phyloP scores from a whole-genome alignment of 2,329 filamentous ascomycete species.

The Microthyrium microscopicum region DNA sequence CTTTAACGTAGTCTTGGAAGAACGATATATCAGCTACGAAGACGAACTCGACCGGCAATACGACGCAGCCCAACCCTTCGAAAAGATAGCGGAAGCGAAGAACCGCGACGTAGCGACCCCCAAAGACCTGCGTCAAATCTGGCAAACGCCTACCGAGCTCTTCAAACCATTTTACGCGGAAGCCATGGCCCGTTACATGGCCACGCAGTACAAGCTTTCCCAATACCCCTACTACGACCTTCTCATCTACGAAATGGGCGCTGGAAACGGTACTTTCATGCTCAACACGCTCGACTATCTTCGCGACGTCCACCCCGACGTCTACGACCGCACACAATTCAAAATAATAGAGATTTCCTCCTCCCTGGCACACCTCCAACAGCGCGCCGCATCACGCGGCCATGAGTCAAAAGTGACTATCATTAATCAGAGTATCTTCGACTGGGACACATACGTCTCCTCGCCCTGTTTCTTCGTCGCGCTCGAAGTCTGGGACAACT shows the following conservation, averaged over 20 bases:
- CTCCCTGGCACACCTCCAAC: slow-evolving; percentile 62
- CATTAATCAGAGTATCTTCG: slow-evolving; percentile 86
- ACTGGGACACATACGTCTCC: slow-evolving; percentile 78
- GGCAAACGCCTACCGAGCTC: slow-evolving; percentile 96
- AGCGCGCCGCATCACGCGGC: slow-evolving; percentile 50
- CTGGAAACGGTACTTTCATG: slow-evolving; percentile 95
- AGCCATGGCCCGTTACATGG: slow-evolving; percentile 86
- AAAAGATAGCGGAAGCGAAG: too few species aligned
- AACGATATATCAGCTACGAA: slow-evolving; percentile 80
- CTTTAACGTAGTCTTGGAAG: slow-evolving; percentile 61
- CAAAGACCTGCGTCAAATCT: slow-evolving; percentile 72
- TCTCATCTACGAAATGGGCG: slow-evolving; percentile 97
- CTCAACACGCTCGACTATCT: slow-evolving; percentile 96
- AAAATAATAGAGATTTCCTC: slow-evolving; percentile 92
- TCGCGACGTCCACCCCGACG: slow-evolving; percentile 70
- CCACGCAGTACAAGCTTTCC: slow-evolving; percentile 89
- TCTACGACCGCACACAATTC: slow-evolving; percentile 86
- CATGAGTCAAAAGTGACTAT: slow-evolving; percentile 82
- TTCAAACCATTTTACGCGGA: slow-evolving; percentile 96
- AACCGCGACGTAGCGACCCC: too few species aligned
- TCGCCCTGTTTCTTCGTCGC: slow-evolving; percentile 94
- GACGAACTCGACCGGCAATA: slow-evolving; percentile 75
- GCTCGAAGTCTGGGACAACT: slow-evolving; percentile 97
- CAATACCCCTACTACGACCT: slow-evolving; percentile 92
- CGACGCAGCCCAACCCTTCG: too few species aligned